Base-by-base conservation (phyloP, 2,329 filamentous ascomycete species). In the Colletotrichum agaves region DNA sequence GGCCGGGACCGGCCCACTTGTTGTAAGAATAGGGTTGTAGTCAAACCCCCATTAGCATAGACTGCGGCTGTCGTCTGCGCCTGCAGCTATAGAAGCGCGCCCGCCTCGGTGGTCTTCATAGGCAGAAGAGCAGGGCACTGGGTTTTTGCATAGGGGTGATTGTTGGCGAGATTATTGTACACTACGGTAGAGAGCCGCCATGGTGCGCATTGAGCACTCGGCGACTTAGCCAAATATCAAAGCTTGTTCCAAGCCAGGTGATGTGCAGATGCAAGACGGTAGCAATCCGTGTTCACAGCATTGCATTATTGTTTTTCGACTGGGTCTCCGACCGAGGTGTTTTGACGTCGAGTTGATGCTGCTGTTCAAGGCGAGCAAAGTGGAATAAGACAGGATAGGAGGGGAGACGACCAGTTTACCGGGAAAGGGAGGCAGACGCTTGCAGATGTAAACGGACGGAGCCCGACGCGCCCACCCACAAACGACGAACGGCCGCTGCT, bases 21-120 rank as follows among this genome's bases (percentile, higher is more conserved):
- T n/a, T 67, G 65, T 68, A 68, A 65, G 61, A 68, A 17, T 68
- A 68, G 37, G 64, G 64, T 63, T 47, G 61, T 53, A 68, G 43
- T 47, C 21, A 23, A 15, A 58, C 33, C 31, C 27, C 12, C 41
- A 55, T 55, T 60, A 23, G 47, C 53, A 68, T 59, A 65, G 41
- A 64, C 61, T 57, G 64, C 52, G 39, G 35, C 33, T 39, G 33
- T 17, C 8, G 44, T 27, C 27, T 27, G 27, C 27, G 6, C 27
- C 27, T 27, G 27, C 27, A 27, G 27, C 27, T 27, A 27, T 27
- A 27, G 27, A 27, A 27, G 27, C 27, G 27, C 27, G 27, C 27
- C 27, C 27, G 27, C 27, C 27, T 27, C 7, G 35, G 41, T 41
- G 39, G 43, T 15, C 35, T 53, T 65, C 11, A 17, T 59, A 43